Evolutionary conservation across 2,329 filamentous ascomycete genomes (phyloP).

Genomic region (Beauveria sp.): DNA sequence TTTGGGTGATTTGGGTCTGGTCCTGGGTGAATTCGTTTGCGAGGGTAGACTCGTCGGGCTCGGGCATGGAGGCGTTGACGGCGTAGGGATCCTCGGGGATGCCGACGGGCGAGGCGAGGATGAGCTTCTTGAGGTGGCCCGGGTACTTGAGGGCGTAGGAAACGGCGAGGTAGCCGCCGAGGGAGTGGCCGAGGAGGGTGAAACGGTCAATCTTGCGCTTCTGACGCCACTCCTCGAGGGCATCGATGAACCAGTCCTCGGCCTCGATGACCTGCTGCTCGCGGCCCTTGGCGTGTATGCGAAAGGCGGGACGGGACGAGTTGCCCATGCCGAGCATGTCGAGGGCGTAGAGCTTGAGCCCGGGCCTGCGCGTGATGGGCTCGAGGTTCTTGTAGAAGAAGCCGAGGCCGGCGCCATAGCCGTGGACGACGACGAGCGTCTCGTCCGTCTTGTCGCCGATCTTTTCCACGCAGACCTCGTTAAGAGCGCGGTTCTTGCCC

Average conservation of each 20-base stretch:
- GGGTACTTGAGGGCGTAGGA: conserved; percentile 97
- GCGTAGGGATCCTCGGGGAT: conserved; percentile 93
- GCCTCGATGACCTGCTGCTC: conserved; percentile 78
- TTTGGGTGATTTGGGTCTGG: conserved; percentile 44
- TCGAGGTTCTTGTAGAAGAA: conserved; percentile 99
- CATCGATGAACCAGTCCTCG: conserved; percentile 93
- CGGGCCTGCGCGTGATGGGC: conserved; percentile 64
- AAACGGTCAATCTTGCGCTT: conserved; percentile 86
- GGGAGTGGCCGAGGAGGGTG: conserved; percentile 84
- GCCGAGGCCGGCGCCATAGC: conserved; percentile 89
- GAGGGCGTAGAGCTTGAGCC: conserved; percentile 88
- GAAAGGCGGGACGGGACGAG: conserved; percentile 76
- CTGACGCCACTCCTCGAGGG: conserved; percentile 90
- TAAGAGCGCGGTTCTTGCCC: conserved; percentile 79
- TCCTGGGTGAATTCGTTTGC: conserved; percentile 75
- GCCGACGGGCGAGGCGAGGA: conserved; percentile 88
- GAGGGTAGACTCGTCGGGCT: conserved; percentile 64
- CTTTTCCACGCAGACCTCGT: conserved; percentile 87
- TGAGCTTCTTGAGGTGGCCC: conserved; percentile 88
- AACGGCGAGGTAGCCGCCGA: conserved; percentile 91
- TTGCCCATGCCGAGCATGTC: conserved; percentile 94
- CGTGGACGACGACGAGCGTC: conserved; percentile 90
- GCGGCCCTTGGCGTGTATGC: conserved; percentile 72
- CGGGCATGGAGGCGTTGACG: conserved; percentile 70
- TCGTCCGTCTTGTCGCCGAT: conserved; percentile 72